Base-by-base conservation (phyloP, 106 monocot genomes). In the Posidonia australis region DNA sequence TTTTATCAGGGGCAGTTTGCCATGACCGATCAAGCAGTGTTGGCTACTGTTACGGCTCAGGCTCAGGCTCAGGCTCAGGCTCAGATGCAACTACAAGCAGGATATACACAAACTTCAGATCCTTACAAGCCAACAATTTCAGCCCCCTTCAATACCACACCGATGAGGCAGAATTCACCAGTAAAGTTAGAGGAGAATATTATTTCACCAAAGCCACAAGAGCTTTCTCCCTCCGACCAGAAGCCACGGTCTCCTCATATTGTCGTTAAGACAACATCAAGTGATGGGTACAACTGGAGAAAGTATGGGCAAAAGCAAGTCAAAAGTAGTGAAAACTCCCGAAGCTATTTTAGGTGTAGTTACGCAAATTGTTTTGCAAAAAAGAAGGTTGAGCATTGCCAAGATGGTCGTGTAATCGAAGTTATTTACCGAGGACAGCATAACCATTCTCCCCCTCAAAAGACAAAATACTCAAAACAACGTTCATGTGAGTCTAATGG, bases 261-360 rank as follows among this genome's bases (percentile, higher is more conserved):
- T n/a, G 46, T 56, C 66, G 43, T 72, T 10, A 78, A 78, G 36
- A 61, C 59, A 26, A 70, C 54, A 13, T 63, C 81, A 20, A 54
- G 57, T 70, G 88, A 88, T 77, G 88, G 84, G 22, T 88, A 70
- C 70, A 84, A 84, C 67, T 88, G 88, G 88, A 70, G 84, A 52
- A 88, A 88, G 48, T 88, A 88, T 63, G 88, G 88, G 6, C 88
- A 88, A 67, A 88, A 88, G 71, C 88, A 81, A 49, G 84, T 88
- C 44, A 88, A 88, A 64, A 79, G 81, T 44, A 79, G 84, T 68
- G 88, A 88, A 9, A 76, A 67, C 56, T 77, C 62, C 47, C 60
- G 88, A 46, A 88, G 88, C 66, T 88, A 88, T 30, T 88, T 84
- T 26, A 81, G 74, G 77, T 88, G 88, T 65, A 84, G 84, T 32